Evolutionary conservation across 306 rosid species (phyloP), one percentile per base, ranked within the genome.

Genomic region (Gynostemma pentaphyllum): DNA sequence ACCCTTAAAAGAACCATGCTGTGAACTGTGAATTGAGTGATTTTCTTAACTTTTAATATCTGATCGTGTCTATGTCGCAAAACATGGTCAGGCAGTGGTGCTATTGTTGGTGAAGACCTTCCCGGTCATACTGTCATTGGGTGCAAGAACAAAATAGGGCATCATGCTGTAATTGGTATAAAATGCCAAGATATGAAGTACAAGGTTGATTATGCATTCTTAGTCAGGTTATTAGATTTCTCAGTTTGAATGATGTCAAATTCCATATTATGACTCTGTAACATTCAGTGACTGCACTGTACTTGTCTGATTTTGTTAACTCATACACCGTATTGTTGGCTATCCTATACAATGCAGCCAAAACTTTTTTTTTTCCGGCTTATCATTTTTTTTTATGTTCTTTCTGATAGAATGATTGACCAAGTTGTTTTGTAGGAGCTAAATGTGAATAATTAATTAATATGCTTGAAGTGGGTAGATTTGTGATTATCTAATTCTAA

Each of bases 111-210:
- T 32, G 96, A 92, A 66, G 90, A 84, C 68, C 74, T 78, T 84
- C 95, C 95, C 14, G 99, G 99, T 54, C 69, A 59, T 51, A 88
- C 94, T 18, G 44, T 82, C 74, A 63, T 92, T 23, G 96, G 96
- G 60, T 77, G 75, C 73, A 81, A 88, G 76, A 92, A 92, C 81
- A 64, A 52, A 48, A 78, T 92, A 53, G 99, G 99, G 15, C 82
- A 88, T 75, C 91, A 92, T 84, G 95, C 95, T 28, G 94, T 86
- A 67, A 52, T 88, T 69, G 96, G 99, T 61, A 70, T 88, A 48
- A 84, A 78, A 80, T 84, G 94, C 75, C 99, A 92, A 75, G 95
- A 86, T 76, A 28, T 88, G 94, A 88, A 92, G 66, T 86, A 86
- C 79, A 81, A 79, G 92, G 98, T 88, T 44, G 73, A 67, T 59